Evolutionary conservation across 768 basidiomycete species (phyloP).

Genomic region (Pisolithus marmoratus): DNA sequence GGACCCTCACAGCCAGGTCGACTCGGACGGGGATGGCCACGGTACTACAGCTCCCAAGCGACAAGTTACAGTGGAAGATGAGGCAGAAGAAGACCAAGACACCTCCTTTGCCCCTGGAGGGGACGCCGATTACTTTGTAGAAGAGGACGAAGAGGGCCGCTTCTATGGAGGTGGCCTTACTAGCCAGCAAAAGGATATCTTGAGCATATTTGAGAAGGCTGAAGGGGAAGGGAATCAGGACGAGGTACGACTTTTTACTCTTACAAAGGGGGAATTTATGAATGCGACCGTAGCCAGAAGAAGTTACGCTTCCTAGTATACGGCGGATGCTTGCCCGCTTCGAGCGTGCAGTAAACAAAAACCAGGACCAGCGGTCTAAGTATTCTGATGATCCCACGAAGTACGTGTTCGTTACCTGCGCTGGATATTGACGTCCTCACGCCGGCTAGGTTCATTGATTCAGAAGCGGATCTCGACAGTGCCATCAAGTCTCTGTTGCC

Average conservation of each 20-base stretch:
- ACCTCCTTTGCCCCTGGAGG: slow-evolving; percentile 72
- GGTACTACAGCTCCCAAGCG: slow-evolving; percentile 18
- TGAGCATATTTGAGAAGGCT: slow-evolving; percentile 87
- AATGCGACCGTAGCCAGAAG: slow-evolving; percentile 44
- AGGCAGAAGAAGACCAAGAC: slow-evolving; percentile 26
- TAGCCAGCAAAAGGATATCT: slow-evolving; percentile 87
- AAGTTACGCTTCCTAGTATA: slow-evolving; percentile 63
- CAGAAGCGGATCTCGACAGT: slow-evolving; percentile 89
- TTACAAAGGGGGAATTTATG: neutral
- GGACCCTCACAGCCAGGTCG: slow-evolving; percentile 30
- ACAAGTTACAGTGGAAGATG: slow-evolving; percentile 58
- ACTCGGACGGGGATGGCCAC: slow-evolving; percentile 3
- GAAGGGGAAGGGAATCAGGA: slow-evolving; percentile 58
- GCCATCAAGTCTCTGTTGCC: slow-evolving; percentile 86
- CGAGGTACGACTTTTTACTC: slow-evolving; percentile 46
- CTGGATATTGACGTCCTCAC: slow-evolving; percentile 4
- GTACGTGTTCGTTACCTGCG: slow-evolving; percentile 35
- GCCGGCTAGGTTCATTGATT: slow-evolving; percentile 85
- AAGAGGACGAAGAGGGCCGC: slow-evolving; percentile 88
- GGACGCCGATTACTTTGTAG: slow-evolving; percentile 85
- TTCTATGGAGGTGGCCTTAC: slow-evolving; percentile 95
- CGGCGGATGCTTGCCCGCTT: slow-evolving; percentile 72
- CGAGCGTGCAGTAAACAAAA: slow-evolving; percentile 88
- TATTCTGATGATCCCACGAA: slow-evolving; percentile 89
- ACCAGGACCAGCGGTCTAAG: slow-evolving; percentile 95